Evolutionary conservation across 345 rosid species (phyloP), one percentile per base, ranked within the genome.

Genomic region (Nasturtium officinale): DNA sequence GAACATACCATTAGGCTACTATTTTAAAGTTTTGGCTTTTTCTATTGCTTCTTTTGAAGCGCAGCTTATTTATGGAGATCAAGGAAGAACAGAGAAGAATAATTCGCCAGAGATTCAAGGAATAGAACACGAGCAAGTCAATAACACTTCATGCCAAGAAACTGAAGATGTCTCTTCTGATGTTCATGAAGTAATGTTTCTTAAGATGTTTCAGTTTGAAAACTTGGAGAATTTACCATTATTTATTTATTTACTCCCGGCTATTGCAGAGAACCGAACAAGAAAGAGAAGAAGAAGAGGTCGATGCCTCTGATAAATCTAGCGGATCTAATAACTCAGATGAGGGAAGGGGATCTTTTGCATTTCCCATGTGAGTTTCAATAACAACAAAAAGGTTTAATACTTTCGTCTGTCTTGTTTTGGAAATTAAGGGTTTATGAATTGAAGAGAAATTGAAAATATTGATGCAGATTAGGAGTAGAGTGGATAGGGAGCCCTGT

Each of bases 401-500:
- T 0, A 0, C 3, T 42, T 59, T 42, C 57, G 8, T 30, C 18
- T 23, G 5, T 33, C 7, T 62, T 50, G 53, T 13, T 13, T 40
- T 64, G 29, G 29, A 32, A 1, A 53, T 25, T 35, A 46, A 6
- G 9, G 10, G 15, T 63, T 40, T 51, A 33, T 52, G 16, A 20
- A 25, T 0, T 61, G 18, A 33, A 60, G 7, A 46, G 46, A 21
- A 65, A 35, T 26, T 50, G 13, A 72, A 60, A 40, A 61, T 45
- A 3, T 21, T 15, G 2, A 15, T 80, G 78, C 90, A 91, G 97
- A 72, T 63, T 91, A 68, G 83, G 87, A 23, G 80, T 79, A 76
- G 90, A 87, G 52, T 79, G 86, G 87, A 81, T 75, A 79, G 97
- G 90, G 10, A 91, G 96, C 72, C 97, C 97, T 1, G 82, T 66